phyloP scores from a whole-genome alignment of 352 stramenopile genomes.

The Globisporangium cederbergense region DNA sequence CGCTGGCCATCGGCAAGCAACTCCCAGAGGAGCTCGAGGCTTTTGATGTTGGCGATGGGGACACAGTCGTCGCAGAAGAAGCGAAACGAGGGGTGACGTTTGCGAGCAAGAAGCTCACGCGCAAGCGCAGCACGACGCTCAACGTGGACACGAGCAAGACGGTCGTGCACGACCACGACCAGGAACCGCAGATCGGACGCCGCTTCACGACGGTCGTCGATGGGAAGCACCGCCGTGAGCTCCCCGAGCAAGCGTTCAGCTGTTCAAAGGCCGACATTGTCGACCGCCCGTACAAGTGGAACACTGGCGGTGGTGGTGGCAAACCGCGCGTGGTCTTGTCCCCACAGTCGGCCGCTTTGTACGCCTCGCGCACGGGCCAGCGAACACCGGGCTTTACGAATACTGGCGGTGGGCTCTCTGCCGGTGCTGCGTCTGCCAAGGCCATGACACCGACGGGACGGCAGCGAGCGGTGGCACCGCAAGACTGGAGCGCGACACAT shows the following conservation, averaged over 20 bases:
- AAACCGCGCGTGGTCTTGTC: slow-evolving; percentile 17
- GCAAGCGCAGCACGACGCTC: slow-evolving; percentile 18
- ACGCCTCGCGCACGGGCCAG: slow-evolving; percentile 1
- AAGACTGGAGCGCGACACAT: slow-evolving; percentile 5
- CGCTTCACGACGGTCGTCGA: slow-evolving; percentile 18
- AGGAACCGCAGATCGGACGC: slow-evolving; percentile 3
- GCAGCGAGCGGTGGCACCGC: slow-evolving; percentile 1
- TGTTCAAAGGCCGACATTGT: slow-evolving; percentile 19
- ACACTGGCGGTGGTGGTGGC: slow-evolving; percentile 16
- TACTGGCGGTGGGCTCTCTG: neutral
- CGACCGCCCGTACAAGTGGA: slow-evolving; percentile 11
- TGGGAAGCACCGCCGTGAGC: slow-evolving; percentile 9
- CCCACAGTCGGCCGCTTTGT: slow-evolving; percentile 8
- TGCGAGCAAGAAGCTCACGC: slow-evolving; percentile 1
- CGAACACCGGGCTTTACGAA: neutral
- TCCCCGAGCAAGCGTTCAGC: slow-evolving; percentile 17
- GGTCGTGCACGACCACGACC: neutral
- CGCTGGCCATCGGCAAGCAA: neutral
- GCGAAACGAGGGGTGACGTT: neutral
- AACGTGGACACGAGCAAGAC: slow-evolving; percentile 16
- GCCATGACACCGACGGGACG: slow-evolving; percentile 7
- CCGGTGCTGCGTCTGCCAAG: slow-evolving; percentile 1
- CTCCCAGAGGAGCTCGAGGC: neutral
- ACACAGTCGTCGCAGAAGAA: neutral
- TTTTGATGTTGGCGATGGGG: neutral